Base-by-base conservation (phyloP, 78 protist species). In the Protostelium mycophagum region DNA sequence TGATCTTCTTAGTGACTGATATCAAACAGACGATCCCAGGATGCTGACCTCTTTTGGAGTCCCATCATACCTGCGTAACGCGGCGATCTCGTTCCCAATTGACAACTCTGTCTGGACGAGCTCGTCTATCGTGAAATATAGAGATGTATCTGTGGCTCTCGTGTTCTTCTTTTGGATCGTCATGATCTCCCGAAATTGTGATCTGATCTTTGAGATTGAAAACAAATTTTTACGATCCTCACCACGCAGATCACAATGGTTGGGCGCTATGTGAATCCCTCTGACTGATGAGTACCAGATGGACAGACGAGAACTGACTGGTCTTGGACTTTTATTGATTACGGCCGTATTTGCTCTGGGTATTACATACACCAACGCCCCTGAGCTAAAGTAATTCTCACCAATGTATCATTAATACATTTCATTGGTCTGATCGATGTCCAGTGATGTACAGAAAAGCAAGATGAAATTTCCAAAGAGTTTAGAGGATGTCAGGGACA, bases 401-500 rank as follows among this genome's bases (percentile, higher is more conserved):
- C 31, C 5, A 51, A 51, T 51, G 73, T 51, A 51, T 51, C 31
- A 51, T 51, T 16, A n/a, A n/a, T n/a, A n/a, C n/a, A n/a, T n/a
- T n/a, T n/a, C n/a, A n/a, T n/a, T n/a, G n/a, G n/a, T 51, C 16
- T 51, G 73, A 51, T 16, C 16, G 31, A 51, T 51, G 73, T 25
- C 5, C 73, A 51, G 73, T 25, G 73, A 25, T 5, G 90, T 89
- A 38, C 95, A 92, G 35, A 92, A 83, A 73, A 1, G 36, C 84
- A 85, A 86, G 37, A 34, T 92, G 34, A 63, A 88, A 37, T 83
- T 92, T 73, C 95, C 95, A 28, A 83, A 34, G 31, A 86, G 38
- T 31, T 86, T 92, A 84, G 34, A 83, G 73, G 95, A 92, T 89
- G 95, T 92, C 34, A 83, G 89, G 84, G 28, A 37, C 35, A 83